These are phyloP conservation scores for Fusarium tupiense DNA, from an alignment of 2,329 filamentous ascomycete genomes.

Conservation along the genomic window DNA sequence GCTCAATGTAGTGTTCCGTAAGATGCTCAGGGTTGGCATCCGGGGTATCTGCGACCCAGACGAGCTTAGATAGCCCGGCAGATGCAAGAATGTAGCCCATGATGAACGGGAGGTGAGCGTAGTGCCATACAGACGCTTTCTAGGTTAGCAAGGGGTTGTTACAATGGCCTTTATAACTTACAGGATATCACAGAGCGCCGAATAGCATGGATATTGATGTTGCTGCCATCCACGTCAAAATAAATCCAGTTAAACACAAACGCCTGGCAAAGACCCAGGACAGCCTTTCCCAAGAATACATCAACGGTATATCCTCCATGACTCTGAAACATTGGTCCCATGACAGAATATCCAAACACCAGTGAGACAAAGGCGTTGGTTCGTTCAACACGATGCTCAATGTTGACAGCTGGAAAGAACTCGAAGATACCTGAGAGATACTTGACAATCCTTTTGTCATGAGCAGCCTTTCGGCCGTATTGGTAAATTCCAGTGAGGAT, in stretches of 20 bases:
- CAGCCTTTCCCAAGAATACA: slow-evolving; percentile 70
- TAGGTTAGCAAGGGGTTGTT: slow-evolving; percentile 1
- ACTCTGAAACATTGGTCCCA: slow-evolving; percentile 69
- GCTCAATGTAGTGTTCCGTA: slow-evolving; percentile 59
- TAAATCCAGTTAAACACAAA: slow-evolving; percentile 72
- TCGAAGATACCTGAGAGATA: slow-evolving; percentile 57
- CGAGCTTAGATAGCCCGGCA: slow-evolving; percentile 66
- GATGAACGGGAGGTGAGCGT: slow-evolving; percentile 69
- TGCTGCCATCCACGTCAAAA: slow-evolving; percentile 68
- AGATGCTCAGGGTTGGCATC: slow-evolving; percentile 60
- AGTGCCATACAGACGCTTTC: slow-evolving; percentile 62
- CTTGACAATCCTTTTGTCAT: slow-evolving; percentile 33
- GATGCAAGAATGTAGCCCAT: slow-evolving; percentile 70
- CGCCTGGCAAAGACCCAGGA: slow-evolving; percentile 66
- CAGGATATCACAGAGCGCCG: slow-evolving; percentile 58
- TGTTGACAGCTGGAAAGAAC: slow-evolving; percentile 70
- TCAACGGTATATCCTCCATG: slow-evolving; percentile 56
- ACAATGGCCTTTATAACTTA: slow-evolving; percentile 36
- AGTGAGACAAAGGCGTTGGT: slow-evolving; percentile 72
- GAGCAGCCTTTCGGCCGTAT: slow-evolving; percentile 35
- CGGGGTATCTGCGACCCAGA: slow-evolving; percentile 65
- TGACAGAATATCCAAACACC: slow-evolving; percentile 72
- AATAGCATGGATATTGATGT: slow-evolving; percentile 69
- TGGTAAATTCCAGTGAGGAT: slow-evolving; percentile 54
- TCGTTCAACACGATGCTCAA: slow-evolving; percentile 72